These are phyloP conservation scores for Coniferiporia weirii DNA, from an alignment of 1,284 basidiomycete species.

Conservation along the genomic window DNA sequence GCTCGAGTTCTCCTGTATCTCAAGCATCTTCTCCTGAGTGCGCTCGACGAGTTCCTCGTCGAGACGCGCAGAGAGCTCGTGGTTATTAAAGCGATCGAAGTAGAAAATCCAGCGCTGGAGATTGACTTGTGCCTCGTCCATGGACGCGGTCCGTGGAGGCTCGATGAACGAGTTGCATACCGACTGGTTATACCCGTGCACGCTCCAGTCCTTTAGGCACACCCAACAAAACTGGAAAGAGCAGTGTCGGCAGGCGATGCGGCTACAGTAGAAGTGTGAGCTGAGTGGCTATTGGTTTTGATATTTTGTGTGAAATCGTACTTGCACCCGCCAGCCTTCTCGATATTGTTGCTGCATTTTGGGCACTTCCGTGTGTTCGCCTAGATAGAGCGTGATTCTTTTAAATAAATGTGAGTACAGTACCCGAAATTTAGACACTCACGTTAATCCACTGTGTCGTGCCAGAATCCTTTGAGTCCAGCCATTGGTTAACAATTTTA, in stretches of 20 bases:
- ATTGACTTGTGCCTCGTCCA: slow-evolving; percentile 47
- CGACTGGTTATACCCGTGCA: slow-evolving; percentile 57
- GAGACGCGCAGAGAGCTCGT: slow-evolving; percentile 60
- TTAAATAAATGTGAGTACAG: no score
- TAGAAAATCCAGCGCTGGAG: slow-evolving; percentile 67
- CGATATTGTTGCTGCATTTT: slow-evolving; percentile 61
- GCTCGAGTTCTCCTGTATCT: slow-evolving; percentile 53
- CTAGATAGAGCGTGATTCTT: not conserved
- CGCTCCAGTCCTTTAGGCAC: slow-evolving; percentile 61
- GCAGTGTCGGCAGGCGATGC: slow-evolving; percentile 56
- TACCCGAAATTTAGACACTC: not conserved
- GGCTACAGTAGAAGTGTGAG: slow-evolving; percentile 21
- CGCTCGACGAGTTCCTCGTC: slow-evolving; percentile 54
- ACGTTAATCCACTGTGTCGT: slow-evolving; percentile 61
- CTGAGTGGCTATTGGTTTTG: not conserved
- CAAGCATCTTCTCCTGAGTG: slow-evolving; percentile 66
- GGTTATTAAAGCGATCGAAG: slow-evolving; percentile 63
- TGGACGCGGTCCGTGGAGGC: slow-evolving; percentile 44
- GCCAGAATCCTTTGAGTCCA: slow-evolving; percentile 62
- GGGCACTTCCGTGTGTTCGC: slow-evolving; percentile 68
- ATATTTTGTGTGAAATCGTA: slow-evolving; percentile 29
- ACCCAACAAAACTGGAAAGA: slow-evolving; percentile 68
- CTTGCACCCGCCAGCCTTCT: slow-evolving; percentile 73
- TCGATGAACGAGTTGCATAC: slow-evolving; percentile 66
- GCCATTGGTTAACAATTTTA: slow-evolving; percentile 52